Base-by-base conservation (phyloP, 352 stramenopile species). In the Phytophthora idaei region DNA sequence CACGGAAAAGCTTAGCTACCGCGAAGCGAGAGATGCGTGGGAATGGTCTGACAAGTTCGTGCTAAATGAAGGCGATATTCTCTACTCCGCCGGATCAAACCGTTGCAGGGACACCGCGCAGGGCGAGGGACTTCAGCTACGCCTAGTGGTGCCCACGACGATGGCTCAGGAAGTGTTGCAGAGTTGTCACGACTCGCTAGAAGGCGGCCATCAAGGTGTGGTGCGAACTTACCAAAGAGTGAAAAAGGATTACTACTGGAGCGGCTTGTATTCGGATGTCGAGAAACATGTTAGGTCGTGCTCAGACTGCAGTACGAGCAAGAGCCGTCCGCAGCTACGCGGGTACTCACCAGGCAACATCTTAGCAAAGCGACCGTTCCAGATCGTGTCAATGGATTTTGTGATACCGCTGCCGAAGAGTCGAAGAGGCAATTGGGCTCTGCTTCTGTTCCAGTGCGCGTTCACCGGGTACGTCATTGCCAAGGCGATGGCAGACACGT, bases 321-420 rank as follows among this genome's bases (percentile, higher is more conserved):
- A 29, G 42, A 48, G 15, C 42, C n/a, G 15, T 2, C 42, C 42
- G 0, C 42, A 48, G 17, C 17, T 48, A 14, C 15, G 17, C 5
- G 42, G 42, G n/a, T 29, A 48, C 7, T n/a, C 42, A 2, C 42
- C 42, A 2, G 17, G 42, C 4, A 48, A 48, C 17, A 8, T n/a
- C 4, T 7, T 45, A 25, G 39, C 15, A 4, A 7, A 45, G 15
- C 39, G 39, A 45, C 11, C 39, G 4, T 31, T 48, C 7, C 42
- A 48, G 42, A 29, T 48, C 11, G 42, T 48, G 7, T 29, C 17
- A 1, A 48, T 48, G 17, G 49, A 54, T 15, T 54, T 59, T 28
- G 48, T 53, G 25, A 49, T 49, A 39, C n/a, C 31, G 1, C 27
- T 49, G 27, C 21, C 47, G 5, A 55, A 44, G 31, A 15, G 11